These are phyloP conservation scores for Phoma herbarum DNA, from an alignment of 2,329 filamentous ascomycete genomes.

Conservation along the genomic window DNA sequence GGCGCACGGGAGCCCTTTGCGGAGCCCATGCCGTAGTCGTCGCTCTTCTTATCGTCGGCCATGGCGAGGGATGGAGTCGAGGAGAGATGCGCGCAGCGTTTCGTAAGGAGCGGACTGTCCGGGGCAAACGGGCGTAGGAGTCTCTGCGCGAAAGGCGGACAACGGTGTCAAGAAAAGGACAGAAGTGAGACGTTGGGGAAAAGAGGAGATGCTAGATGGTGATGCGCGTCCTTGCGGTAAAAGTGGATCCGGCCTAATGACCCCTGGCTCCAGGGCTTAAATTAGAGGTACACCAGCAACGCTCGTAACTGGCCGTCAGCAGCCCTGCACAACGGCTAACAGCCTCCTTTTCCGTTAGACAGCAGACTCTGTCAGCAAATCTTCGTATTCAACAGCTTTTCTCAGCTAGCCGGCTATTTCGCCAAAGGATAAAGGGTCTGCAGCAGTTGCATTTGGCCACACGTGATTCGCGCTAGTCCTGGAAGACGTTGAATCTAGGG, in stretches of 20 bases:
- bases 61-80: conserved; percentile 59
- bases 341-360: conserved; percentile 17
- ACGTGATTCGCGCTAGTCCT: conserved; percentile 24
- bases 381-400: not conserved
- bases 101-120: conserved; percentile 28
- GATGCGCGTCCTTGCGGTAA: conserved; percentile 30
- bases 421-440: conserved; percentile 1
- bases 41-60: conserved; percentile 89
- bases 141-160: conserved; percentile 8
- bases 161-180: conserved; percentile 29
- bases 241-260: conserved; percentile 32
- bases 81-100: conserved; percentile 16
- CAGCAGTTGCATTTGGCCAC: not conserved
- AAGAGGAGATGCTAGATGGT: conserved; percentile 29
- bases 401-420: not conserved
- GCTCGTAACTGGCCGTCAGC: conserved; percentile 21
- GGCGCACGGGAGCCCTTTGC: conserved; percentile 55
- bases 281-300: conserved; percentile 20
- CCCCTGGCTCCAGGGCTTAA: conserved; percentile 35
- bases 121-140: conserved; percentile 29
- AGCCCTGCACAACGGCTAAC: conserved; percentile 18
- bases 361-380: conserved; percentile 9
- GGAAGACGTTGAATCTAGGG: conserved; percentile 9
- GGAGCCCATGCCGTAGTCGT: conserved; percentile 71
- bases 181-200: conserved; percentile 26